These are phyloP conservation scores for Mortierella sp. DNA, from an alignment of 371 early-diverging fungal species.

Conservation along the genomic window DNA sequence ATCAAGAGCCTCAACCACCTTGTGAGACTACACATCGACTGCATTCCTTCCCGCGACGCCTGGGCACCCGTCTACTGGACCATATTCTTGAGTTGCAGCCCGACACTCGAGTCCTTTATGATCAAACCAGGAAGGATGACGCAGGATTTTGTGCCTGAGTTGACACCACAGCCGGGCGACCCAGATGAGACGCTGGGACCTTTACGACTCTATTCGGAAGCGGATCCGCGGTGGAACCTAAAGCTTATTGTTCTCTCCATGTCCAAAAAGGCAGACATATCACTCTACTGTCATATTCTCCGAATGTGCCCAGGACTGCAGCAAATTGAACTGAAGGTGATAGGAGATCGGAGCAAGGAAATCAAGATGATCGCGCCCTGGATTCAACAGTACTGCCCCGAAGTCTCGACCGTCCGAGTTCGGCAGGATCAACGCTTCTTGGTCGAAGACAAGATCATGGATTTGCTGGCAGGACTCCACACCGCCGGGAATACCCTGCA, in stretches of 20 bases:
- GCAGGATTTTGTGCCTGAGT: not conserved
- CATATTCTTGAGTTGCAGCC: not conserved
- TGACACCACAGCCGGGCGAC: not conserved
- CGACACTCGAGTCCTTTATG: not conserved
- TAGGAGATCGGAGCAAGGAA: not conserved
- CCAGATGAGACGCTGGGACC: not conserved
- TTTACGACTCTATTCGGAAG: not conserved
- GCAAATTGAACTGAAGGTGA: not conserved
- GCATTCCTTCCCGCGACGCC: not conserved
- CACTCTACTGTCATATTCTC: not conserved
- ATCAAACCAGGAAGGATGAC: not conserved
- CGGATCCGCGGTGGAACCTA: not conserved
- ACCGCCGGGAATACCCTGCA: not conserved
- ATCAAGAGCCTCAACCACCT: not conserved
- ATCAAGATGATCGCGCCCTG: not conserved
- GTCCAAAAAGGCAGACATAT: not conserved
- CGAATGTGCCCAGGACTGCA: constrained; percentile 8
- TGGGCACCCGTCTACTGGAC: constrained; percentile 1
- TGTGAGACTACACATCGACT: not conserved
- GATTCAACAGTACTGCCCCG: constrained; percentile 3
- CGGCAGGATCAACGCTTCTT: not conserved
- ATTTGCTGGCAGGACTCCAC: not conserved
- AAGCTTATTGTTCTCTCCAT: not conserved
- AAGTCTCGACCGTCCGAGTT: not conserved
- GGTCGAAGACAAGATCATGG: not conserved